Base-by-base conservation (phyloP, 2,329 filamentous ascomycete genomes). In the Parafenestella ontariensis region DNA sequence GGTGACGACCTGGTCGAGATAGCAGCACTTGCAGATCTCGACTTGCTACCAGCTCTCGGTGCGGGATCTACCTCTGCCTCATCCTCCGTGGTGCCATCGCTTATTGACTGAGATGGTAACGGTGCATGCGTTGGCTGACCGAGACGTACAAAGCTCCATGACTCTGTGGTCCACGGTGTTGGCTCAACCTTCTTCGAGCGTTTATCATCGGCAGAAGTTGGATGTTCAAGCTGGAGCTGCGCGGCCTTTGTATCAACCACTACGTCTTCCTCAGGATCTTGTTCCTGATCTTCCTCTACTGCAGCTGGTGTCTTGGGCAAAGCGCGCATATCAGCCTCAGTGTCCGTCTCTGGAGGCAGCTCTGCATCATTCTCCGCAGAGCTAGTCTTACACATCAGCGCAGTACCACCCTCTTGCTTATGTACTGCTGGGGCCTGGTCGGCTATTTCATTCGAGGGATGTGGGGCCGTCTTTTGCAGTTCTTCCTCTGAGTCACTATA, bases 1-100 rank as follows among this genome's bases (percentile, higher is more conserved):
- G 65, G 65, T 11, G 65, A 70, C 13, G 67, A 68, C 21, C 62
- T 51, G 37, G 41, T 54, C 8, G 66, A 70, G 6, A 37, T 39
- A 18, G 39, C 56, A 11, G 52, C 46, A 41, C 62, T 64, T 15
- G 26, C 34, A 9, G 63, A 64, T 21, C 46, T 49, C 17, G 66
- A 62, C 28, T 51, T 50, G 3, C 36, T 37, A 10, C 57, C 53
- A 11, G 36, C 36, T 39, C 18, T 11, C 10, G 20, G 2, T 39
- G 7, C 18, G 3, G 28, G 45, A 36, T 48, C 55, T 4, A 41
- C 33, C 18, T 52, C 50, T n/a, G 46, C 39, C 3, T 64, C 56
- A 13, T 45, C 28, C n/a, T 49, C 50, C 11, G 11, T 29, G 5
- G 40, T 46, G 3, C 23, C 45, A 17, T 36, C 39, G 26, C 33